These are phyloP conservation scores for Balansia obtecta DNA, from an alignment of 2,329 filamentous ascomycete species.

Conservation along the genomic window DNA sequence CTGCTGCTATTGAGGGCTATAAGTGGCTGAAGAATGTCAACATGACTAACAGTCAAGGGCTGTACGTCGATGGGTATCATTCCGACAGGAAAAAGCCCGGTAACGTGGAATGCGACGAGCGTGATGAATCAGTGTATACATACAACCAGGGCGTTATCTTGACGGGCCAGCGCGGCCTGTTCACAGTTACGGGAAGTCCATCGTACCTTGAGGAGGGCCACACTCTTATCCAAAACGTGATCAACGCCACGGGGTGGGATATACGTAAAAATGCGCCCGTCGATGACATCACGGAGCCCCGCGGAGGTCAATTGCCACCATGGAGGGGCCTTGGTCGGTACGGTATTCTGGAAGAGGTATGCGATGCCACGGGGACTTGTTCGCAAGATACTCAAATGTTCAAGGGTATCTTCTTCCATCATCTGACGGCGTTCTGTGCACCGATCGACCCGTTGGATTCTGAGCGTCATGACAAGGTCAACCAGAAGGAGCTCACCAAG, in stretches of 20 bases:
- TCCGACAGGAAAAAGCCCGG: conserved; percentile 50
- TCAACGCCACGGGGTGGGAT: conserved; percentile 67
- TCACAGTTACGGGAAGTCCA: conserved; percentile 60
- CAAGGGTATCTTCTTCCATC: conserved; percentile 92
- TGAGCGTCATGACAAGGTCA: conserved; percentile 6
- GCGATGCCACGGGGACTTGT: conserved; percentile 62
- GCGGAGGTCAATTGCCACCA: conserved; percentile 27
- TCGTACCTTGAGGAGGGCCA: conserved; percentile 71
- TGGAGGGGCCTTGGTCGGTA: conserved; percentile 69
- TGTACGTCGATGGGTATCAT: conserved; percentile 85
- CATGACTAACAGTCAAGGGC: conserved; percentile 64
- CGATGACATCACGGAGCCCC: conserved; percentile 24
- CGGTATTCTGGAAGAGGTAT: conserved; percentile 74
- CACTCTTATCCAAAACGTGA: conserved; percentile 58
- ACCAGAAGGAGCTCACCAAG: conserved; percentile 14
- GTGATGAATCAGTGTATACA: conserved; percentile 84
- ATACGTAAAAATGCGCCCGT: conserved; percentile 27
- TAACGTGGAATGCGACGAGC: conserved; percentile 62
- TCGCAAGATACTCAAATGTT: conserved; percentile 81
- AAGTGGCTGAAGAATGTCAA: conserved; percentile 66
- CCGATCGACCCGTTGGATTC: conserved; percentile 34
- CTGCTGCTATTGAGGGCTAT: conserved; percentile 66
- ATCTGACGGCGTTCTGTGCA: conserved; percentile 67
- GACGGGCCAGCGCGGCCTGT: conserved; percentile 69
- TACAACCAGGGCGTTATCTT: conserved; percentile 93